These are phyloP conservation scores for Pleurotus ostreatus DNA, from an alignment of 768 basidiomycete species.

Conservation along the genomic window DNA sequence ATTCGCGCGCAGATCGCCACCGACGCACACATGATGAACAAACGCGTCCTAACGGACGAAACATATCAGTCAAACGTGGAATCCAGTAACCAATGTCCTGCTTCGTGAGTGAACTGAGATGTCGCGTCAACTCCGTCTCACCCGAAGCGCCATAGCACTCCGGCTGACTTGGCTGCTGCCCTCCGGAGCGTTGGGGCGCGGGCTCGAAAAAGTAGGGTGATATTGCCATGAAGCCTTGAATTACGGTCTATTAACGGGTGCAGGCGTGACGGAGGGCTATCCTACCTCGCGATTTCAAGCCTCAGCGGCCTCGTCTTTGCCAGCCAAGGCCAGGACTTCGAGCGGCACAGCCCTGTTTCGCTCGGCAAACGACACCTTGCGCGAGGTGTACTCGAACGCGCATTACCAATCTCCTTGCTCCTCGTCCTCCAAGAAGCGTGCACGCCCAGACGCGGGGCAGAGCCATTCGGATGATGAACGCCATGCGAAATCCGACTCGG, in stretches of 20 bases:
- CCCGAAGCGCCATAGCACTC: constrained; percentile 25
- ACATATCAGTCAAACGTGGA: background rate
- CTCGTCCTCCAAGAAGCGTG: constrained; percentile 29
- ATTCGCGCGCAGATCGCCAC: background rate
- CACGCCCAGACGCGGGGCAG: constrained; percentile 27
- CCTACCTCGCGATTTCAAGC: constrained; percentile 18
- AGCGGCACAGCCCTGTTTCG: constrained; percentile 40
- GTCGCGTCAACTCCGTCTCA: constrained; percentile 10
- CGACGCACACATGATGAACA: constrained; percentile 15
- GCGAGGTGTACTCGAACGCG: constrained; percentile 33
- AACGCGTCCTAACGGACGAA: constrained; percentile 25
- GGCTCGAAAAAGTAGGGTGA: constrained; percentile 52
- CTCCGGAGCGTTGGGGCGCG: constrained; percentile 57
- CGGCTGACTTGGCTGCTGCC: constrained; percentile 46
- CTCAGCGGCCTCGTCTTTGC: constrained; percentile 31
- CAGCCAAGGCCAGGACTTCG: constrained; percentile 23
- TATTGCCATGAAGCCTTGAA: constrained; percentile 22
- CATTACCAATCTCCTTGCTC: constrained; percentile 8
- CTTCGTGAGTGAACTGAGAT: constrained; percentile 3
- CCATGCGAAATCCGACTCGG: constrained; percentile 14
- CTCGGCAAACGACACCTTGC: constrained; percentile 54
- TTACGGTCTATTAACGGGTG: constrained; percentile 13
- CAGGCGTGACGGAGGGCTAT: constrained; percentile 65
- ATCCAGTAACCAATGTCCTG: background rate
- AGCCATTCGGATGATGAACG: constrained; percentile 20